Evolutionary conservation across 495 filamentous ascomycete genomes (phyloP).

Genomic region (Rhypophila decipiens): DNA sequence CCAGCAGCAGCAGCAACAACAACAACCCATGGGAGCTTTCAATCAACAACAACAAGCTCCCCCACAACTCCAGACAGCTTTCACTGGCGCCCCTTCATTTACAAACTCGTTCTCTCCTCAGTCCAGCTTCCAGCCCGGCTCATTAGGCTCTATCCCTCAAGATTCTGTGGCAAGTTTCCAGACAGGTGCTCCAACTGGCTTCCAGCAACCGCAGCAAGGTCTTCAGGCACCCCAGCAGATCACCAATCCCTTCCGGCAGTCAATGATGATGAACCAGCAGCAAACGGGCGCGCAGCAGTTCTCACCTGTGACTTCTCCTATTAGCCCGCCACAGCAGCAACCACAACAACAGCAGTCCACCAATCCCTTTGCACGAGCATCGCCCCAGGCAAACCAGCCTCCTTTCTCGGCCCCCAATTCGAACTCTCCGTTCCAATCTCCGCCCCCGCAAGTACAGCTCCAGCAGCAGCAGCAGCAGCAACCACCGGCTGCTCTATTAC

Average conservation of each 20-base stretch:
- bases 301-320: conserved; percentile 20
- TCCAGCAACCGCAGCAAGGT: too few relatives aligned
- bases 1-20: conserved; percentile 51
- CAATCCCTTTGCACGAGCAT: conserved; percentile 73
- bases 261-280: conserved; percentile 60
- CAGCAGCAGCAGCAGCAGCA: too few relatives aligned
- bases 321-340: conserved; percentile 4
- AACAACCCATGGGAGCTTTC: conserved; percentile 27
- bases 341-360: conserved; percentile 43
- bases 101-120: conserved; percentile 70
- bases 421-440: conserved; percentile 44
- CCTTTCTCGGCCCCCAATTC: conserved; percentile 39
- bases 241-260: conserved; percentile 86
- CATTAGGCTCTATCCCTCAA: conserved; percentile 58
- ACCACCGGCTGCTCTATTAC: conserved; percentile 44
- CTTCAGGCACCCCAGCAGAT: conserved; percentile 48
- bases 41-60: conserved; percentile 36
- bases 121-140: conserved; percentile 46
- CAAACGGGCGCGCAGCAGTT: too few relatives aligned
- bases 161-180: conserved; percentile 51
- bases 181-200: conserved; percentile 24
- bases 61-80: conserved; percentile 40
- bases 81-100: conserved; percentile 73
- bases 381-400: conserved; percentile 42
- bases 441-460: too few relatives aligned